A percentile compares a stretch with the other conserved stretches of the same genome.
Evolutionary conservation across 2,329 filamentous ascomycete genomes (phyloP).

Genomic region (Mycosphaerella sp.): DNA sequence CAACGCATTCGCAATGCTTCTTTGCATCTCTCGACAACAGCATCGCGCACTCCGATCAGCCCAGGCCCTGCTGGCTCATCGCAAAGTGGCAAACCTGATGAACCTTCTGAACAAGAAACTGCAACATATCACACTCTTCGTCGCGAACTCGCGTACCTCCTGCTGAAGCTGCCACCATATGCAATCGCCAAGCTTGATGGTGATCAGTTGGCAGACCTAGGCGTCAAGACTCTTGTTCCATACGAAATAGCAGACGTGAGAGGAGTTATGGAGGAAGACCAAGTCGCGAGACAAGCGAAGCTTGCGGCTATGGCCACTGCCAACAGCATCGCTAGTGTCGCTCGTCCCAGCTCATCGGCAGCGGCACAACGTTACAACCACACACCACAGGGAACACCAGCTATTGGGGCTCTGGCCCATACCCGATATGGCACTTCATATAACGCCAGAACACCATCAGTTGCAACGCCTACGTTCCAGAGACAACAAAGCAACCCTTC

Average conservation of each 20-base stretch:
- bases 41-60: conserved; percentile 37
- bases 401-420: conserved; percentile 33
- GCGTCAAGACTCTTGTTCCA: conserved; percentile 72
- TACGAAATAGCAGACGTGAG: conserved; percentile 67
- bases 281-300: conserved; percentile 45
- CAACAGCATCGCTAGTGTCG: conserved; percentile 27
- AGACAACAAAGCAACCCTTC: conserved; percentile 27
- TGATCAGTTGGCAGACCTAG: conserved; percentile 74
- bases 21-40: conserved; percentile 45
- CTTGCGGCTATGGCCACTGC: conserved; percentile 32
- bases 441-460: conserved; percentile 24
- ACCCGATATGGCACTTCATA: conserved; percentile 33
- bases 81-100: conserved; percentile 53
- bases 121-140: conserved; percentile 66
- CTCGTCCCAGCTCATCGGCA: conserved; percentile 28
- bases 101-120: conserved; percentile 56
- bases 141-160: conserved; percentile 65
- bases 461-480: conserved; percentile 24
- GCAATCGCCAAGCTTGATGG: conserved; percentile 81
- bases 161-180: conserved; percentile 72
- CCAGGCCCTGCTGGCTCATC: conserved; percentile 59
- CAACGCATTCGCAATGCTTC: conserved; percentile 72
- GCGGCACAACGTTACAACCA: conserved; percentile 31
- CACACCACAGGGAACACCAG: conserved; percentile 32
- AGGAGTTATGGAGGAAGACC: conserved; percentile 80